Evolutionary conservation across 257 asterid genomes (phyloP).

Genomic region (Voacanga thouarsii): DNA sequence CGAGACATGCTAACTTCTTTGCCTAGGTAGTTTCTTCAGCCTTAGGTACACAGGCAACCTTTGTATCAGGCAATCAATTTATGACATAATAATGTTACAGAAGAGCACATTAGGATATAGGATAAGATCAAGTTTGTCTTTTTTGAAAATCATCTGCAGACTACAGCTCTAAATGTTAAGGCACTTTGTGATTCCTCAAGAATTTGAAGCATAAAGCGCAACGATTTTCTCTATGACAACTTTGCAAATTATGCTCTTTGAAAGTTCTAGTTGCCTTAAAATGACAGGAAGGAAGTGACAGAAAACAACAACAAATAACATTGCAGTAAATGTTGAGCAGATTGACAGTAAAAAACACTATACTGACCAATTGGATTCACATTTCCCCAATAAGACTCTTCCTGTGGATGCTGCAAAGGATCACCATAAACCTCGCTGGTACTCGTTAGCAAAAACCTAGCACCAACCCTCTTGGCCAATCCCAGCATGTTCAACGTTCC

Average conservation of each 20-base stretch:
- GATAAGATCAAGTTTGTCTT: neutral
- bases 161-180: too few relatives aligned
- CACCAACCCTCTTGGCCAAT: slow-evolving; percentile 80
- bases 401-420: slow-evolving; percentile 85
- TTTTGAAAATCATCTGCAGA: neutral
- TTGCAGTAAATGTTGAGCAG: neutral
- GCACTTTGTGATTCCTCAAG: too few relatives aligned
- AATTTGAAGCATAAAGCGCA: too few relatives aligned
- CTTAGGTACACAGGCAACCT: neutral
- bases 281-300: too few relatives aligned
- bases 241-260: too few relatives aligned
- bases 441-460: slow-evolving; percentile 81
- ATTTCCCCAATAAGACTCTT: slow-evolving; percentile 89
- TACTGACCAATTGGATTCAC: slow-evolving; percentile 85
- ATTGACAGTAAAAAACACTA: too few relatives aligned
- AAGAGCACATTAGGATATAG: neutral
- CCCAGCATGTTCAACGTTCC: slow-evolving; percentile 97
- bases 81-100: too few relatives aligned
- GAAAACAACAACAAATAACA: neutral
- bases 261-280: too few relatives aligned
- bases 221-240: too few relatives aligned
- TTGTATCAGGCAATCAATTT: too few relatives aligned
- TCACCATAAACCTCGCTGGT: slow-evolving; percentile 94
- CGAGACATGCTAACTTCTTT: neutral
- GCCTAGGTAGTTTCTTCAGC: neutral